These are phyloP conservation scores for Periglandula ipomoeae DNA, from an alignment of 2,329 filamentous ascomycete genomes.

Conservation along the genomic window DNA sequence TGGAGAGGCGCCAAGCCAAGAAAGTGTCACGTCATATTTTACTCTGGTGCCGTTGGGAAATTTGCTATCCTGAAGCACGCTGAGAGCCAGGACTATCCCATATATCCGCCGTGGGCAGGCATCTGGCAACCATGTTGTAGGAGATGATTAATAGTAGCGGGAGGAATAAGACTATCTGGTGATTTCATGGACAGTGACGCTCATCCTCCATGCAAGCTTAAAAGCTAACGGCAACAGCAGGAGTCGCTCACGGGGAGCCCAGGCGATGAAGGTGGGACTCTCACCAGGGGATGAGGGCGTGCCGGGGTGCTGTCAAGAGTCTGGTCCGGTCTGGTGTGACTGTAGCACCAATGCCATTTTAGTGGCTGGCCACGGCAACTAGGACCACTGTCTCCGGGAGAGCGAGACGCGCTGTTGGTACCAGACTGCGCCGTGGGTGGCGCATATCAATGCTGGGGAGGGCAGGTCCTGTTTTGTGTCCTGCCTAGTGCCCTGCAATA, in stretches of 20 bases:
- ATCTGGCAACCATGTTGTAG: neutral
- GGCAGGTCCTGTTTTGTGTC: neutral
- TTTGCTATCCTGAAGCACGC: too few relatives aligned
- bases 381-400: neutral
- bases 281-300: neutral
- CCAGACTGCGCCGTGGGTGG: neutral
- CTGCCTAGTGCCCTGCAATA: neutral
- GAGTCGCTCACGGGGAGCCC: neutral
- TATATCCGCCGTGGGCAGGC: neutral
- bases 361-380: neutral
- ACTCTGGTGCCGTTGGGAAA: too few relatives aligned
- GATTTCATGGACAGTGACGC: neutral
- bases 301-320: neutral
- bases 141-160: neutral
- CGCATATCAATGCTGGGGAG: neutral
- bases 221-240: neutral
- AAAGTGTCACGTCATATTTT: neutral
- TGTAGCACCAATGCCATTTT: neutral
- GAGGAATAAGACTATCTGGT: neutral
- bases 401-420: neutral
- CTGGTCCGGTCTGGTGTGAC: neutral
- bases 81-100: neutral
- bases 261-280: neutral
- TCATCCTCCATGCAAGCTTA: neutral
- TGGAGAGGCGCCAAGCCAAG: too few relatives aligned